Base-by-base conservation (phyloP, 2,329 filamentous ascomycete species). In the Didymella lethalis region DNA sequence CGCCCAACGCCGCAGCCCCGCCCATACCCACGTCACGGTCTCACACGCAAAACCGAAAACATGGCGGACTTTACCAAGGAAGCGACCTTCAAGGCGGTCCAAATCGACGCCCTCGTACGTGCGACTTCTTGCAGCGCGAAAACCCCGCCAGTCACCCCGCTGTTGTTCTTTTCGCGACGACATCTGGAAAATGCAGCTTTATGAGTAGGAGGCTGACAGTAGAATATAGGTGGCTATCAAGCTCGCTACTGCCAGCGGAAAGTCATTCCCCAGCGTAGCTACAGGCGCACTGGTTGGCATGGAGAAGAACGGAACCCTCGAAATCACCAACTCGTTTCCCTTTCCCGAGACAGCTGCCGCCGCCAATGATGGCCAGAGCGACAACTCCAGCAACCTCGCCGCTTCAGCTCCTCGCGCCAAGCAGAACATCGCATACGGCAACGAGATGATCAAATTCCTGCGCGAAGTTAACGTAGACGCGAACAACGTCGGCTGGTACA, bases 401-500 rank as follows among this genome's bases (percentile, higher is more conserved):
- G 91, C 93, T 29, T 91, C 92, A 14, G 95, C 95, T 46, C 95
- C 95, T 66, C 90, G 95, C 68, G 90, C 93, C 66, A 98, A 98
- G 84, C 86, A 90, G 73, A 97, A 96, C 79, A 85, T 89, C 23
- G 81, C 84, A 69, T 98, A 99, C 82, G 92, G 97, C 82, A 89
- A 88, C 67, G 95, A 99, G 80, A 98, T 98, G 94, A 94, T 99
- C 80, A 91, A 93, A 75, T 93, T 95, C 79, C 83, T 98, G 64
- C 90, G 94, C 78, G 95, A 98, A 81, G 95, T 99, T 74, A 99
- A 98, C 79, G 91, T 98, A 60, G 95, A 99, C 78, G 95, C 95
- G 67, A 97, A 98, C 84, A 96, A 92, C 74, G 92, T 96, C 61
- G 95, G 95, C 73, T 99, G 93, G 93, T 99, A 99, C 83, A 97